A percentile compares a stretch with the other conserved stretches of the same genome.
phyloP scores from a whole-genome alignment of 2,329 filamentous ascomycete genomes.

The Colletotrichum orchidophilum region DNA sequence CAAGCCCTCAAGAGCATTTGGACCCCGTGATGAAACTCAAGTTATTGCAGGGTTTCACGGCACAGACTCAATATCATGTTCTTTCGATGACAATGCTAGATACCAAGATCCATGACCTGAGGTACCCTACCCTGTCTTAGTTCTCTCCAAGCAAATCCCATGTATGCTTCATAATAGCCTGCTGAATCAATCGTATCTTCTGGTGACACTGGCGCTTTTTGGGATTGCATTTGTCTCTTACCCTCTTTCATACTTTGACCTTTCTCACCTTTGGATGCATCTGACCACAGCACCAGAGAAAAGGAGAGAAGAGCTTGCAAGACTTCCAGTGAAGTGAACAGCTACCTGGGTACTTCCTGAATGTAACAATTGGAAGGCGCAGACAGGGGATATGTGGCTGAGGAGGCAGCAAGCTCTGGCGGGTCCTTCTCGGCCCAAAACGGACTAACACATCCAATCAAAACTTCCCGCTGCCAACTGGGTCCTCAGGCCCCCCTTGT shows the following conservation, averaged over 20 bases:
- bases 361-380: constrained; percentile 1
- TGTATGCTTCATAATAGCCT: neutral
- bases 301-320: neutral
- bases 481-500: constrained; percentile 21
- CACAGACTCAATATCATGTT: neutral
- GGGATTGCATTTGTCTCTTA: neutral
- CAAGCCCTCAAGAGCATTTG: no score
- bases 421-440: neutral
- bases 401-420: constrained; percentile 26
- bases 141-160: neutral
- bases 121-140: neutral
- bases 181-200: neutral
- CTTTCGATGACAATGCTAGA: neutral
- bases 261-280: neutral
- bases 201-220: neutral
- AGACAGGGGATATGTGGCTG: constrained; percentile 15
- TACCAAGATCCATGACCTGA: neutral
- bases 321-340: neutral
- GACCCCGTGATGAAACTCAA: neutral
- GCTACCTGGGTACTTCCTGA: constrained; percentile 13
- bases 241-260: neutral
- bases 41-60: neutral
- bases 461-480: neutral
- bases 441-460: neutral
- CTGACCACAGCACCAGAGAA: neutral